Conservation (phyloP, 176 grass and related monocot genomes). For the Pharus latifolius region DNA sequence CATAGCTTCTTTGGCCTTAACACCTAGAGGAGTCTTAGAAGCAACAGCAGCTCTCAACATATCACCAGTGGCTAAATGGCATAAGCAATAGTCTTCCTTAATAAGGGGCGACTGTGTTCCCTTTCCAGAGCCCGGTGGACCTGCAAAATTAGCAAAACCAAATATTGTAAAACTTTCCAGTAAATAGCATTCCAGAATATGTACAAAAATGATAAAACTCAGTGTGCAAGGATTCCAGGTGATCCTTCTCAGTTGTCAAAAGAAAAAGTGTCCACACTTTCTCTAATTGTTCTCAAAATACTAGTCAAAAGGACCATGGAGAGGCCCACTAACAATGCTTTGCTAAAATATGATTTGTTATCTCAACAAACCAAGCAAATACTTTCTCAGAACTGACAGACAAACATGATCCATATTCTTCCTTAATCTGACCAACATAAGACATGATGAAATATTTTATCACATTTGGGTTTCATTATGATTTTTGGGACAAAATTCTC, state of each 20-base stretch:
- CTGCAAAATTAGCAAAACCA: slow-evolving; percentile 13
- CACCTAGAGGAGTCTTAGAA: slow-evolving; percentile 62
- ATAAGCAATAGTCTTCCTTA: slow-evolving; percentile 74
- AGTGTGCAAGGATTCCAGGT: not conserved
- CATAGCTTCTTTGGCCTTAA: slow-evolving; percentile 76
- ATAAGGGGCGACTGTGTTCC: slow-evolving; percentile 67
- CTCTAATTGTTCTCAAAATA: not conserved
- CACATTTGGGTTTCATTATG: no score
- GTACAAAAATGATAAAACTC: not conserved
- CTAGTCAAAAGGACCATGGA: not conserved
- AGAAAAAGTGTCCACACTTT: not conserved
- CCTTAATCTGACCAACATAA: no score
- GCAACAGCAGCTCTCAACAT: slow-evolving; percentile 80
- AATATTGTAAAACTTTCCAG: not conserved
- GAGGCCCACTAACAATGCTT: no score
- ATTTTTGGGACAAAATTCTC: no score
- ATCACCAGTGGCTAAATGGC: slow-evolving; percentile 71
- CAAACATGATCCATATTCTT: no score
- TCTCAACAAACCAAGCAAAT: no score
- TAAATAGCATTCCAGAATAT: not conserved
- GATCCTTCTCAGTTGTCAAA: not conserved
- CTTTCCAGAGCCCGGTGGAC: slow-evolving; percentile 70
- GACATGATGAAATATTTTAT: no score
- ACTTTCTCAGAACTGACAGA: no score
- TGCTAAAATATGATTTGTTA: no score